Percentiles rank a stretch among this genome's conserved stretches.
Conservation (phyloP, 225 moss, liverwort and hornwort genomes). For the Bryoerythrophyllum caledonicum region DNA sequence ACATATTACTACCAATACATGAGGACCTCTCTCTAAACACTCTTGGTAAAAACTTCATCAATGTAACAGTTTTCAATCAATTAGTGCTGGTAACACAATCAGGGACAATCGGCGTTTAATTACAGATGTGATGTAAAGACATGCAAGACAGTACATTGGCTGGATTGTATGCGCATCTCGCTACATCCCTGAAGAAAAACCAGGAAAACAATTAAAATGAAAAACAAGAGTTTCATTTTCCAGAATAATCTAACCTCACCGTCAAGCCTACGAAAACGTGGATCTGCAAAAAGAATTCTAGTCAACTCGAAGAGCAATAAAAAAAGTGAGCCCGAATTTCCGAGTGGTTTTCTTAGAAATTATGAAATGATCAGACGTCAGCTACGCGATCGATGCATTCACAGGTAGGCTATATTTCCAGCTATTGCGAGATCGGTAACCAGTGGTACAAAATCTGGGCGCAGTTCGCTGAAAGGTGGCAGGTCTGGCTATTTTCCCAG, state of each 20-base stretch:
- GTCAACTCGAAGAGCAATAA: neutral
- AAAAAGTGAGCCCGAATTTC: neutral
- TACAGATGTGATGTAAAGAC: no score
- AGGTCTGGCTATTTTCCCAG: conserved; percentile 13
- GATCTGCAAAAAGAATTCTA: neutral
- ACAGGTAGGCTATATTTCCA: neutral
- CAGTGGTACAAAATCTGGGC: neutral
- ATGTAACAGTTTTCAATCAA: no score
- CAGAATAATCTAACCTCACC: neutral
- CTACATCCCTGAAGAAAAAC: neutral
- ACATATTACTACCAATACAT: no score
- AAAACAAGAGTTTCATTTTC: no score
- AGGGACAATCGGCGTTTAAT: no score
- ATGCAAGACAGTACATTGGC: neutral
- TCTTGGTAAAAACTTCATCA: no score
- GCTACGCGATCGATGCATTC: no score
- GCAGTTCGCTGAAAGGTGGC: conserved; percentile 15
- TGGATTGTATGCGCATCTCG: neutral
- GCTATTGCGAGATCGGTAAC: neutral
- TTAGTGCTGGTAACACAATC: no score
- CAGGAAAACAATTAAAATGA: no score
- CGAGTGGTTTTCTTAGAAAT: no score
- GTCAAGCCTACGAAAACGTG: neutral
- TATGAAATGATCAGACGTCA: no score
- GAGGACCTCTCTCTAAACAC: no score